A percentile compares a stretch with the other conserved stretches of the same genome.
Evolutionary conservation across 352 stramenopile genomes (phyloP).

Genomic region (Phytopythium vexans): DNA sequence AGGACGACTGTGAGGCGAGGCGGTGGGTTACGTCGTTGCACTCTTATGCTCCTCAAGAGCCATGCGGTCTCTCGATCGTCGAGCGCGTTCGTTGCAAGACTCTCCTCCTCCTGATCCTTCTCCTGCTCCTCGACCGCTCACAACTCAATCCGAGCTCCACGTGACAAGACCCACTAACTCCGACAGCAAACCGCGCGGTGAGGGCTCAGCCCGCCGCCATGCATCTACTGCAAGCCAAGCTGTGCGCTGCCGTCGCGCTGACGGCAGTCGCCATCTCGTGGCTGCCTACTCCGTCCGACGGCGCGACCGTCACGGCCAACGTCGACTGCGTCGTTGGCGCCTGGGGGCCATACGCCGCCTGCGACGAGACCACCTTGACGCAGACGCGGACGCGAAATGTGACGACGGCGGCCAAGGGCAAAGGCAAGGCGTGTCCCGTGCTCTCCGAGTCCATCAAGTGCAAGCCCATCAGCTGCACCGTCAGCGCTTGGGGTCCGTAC

Average conservation of each 20-base stretch:
- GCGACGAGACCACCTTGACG: conserved; percentile 38
- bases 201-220: too few relatives aligned
- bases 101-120: too few relatives aligned
- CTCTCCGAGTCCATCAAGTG: conserved; percentile 38
- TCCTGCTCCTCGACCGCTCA: too few relatives aligned
- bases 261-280: neutral
- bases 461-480: conserved; percentile 34
- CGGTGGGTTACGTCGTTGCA: too few relatives aligned
- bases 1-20: too few relatives aligned
- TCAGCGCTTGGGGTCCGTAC: conserved; percentile 36
- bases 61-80: too few relatives aligned
- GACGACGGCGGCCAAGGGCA: conserved; percentile 15
- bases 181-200: too few relatives aligned
- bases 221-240: neutral
- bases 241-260: neutral
- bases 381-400: conserved; percentile 27
- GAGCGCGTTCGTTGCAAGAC: too few relatives aligned
- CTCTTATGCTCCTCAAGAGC: too few relatives aligned
- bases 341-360: conserved; percentile 35
- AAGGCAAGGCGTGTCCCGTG: conserved; percentile 24
- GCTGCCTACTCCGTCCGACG: neutral
- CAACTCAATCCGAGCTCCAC: too few relatives aligned
- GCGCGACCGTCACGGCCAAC: conserved; percentile 15
- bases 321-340: conserved; percentile 49
- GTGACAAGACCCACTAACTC: too few relatives aligned